A percentile compares a stretch with the other conserved stretches of the same genome.
These are phyloP conservation scores for Scenedesmus sp. DNA, from an alignment of 163 green algal species.

Conservation along the genomic window DNA sequence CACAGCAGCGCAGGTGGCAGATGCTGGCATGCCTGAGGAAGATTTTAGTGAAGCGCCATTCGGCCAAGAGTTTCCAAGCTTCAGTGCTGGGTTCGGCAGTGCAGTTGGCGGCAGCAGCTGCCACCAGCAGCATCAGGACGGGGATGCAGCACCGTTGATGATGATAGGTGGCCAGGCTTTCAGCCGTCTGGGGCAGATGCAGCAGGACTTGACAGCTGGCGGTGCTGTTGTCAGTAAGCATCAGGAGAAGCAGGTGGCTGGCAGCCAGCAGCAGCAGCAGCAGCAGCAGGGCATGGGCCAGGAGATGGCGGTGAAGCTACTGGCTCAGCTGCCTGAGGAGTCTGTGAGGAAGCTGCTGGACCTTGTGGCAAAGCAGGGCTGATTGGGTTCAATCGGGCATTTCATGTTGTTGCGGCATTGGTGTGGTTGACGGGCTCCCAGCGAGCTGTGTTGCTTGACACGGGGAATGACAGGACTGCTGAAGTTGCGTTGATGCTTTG, in stretches of 20 bases:
- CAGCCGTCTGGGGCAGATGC: background rate
- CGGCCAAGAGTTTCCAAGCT: background rate
- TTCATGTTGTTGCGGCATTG: background rate
- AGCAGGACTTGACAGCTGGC: background rate
- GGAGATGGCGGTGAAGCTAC: constrained; percentile 49
- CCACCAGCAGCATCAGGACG: background rate
- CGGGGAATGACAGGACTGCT: background rate
- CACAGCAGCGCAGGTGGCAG: background rate
- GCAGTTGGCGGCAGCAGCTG: background rate
- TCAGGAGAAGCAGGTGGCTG: background rate
- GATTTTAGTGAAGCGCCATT: background rate
- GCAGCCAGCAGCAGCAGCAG: background rate
- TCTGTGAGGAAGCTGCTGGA: constrained; percentile 44
- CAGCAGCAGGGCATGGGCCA: constrained; percentile 22
- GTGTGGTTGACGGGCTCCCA: background rate
- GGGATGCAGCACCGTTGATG: background rate
- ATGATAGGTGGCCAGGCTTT: constrained; percentile 22
- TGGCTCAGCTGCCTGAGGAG: constrained; percentile 49
- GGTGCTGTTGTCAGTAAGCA: background rate
- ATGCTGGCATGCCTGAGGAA: background rate
- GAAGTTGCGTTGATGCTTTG: background rate
- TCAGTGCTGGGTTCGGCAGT: constrained; percentile 7
- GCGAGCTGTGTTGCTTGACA: background rate
- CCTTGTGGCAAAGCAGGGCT: constrained; percentile 34
- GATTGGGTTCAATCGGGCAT: background rate